Evolutionary conservation across 495 filamentous ascomycete genomes (phyloP).

Genomic region (Lasiosphaeria ovina): DNA sequence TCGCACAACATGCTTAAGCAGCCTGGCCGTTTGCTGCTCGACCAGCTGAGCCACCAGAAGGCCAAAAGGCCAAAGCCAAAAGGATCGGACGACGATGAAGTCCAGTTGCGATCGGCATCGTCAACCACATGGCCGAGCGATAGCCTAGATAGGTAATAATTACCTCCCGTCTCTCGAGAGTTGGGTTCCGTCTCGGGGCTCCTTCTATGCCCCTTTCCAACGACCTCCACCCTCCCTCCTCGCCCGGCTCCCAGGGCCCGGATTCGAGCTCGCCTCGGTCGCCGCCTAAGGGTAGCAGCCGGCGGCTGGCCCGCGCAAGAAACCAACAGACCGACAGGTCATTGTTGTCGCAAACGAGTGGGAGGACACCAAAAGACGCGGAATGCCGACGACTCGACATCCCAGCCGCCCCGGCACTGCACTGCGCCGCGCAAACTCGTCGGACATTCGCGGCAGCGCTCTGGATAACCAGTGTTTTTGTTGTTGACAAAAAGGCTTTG

Average conservation of each 20-base stretch:
- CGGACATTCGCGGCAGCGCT: not conserved
- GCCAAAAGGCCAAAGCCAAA: not conserved
- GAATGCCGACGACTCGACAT: not conserved
- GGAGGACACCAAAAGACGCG: not conserved
- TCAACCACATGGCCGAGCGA: constrained; percentile 5
- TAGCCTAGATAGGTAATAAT: not conserved
- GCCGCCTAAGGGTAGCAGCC: not conserved
- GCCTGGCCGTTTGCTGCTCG: constrained; percentile 91
- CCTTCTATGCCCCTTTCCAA: not conserved
- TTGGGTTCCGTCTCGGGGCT: too few relatives aligned
- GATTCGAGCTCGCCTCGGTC: not conserved
- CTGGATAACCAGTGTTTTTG: not conserved
- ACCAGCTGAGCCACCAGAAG: constrained; percentile 95
- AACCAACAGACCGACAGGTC: not conserved
- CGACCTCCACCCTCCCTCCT: not conserved
- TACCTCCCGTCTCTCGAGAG: not conserved
- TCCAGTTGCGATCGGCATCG: not conserved
- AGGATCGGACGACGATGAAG: constrained; percentile 17
- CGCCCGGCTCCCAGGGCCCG: not conserved
- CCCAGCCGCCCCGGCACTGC: not conserved
- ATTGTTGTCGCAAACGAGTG: not conserved
- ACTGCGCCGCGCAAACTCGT: constrained; percentile 1
- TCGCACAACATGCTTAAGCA: constrained; percentile 96
- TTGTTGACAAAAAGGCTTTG: constrained; percentile 5
- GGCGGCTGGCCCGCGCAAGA: not conserved